Conservation (phyloP, 371 early-diverging fungal genomes). For the Lichtheimia ornata region DNA sequence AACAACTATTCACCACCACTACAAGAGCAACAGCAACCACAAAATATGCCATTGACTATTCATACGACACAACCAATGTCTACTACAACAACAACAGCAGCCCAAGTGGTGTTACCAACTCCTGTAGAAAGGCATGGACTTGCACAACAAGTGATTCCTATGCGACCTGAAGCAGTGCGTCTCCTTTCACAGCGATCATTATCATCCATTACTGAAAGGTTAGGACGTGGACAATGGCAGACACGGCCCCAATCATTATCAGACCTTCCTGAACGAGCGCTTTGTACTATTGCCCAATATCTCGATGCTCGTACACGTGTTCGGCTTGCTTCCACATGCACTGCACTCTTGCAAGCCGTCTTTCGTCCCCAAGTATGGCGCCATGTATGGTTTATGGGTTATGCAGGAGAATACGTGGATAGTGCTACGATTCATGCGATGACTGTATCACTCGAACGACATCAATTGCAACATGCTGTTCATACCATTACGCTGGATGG, state of each 20-base stretch:
- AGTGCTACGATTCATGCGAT: constrained; percentile 15
- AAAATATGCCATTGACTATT: too few species aligned
- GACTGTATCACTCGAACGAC: constrained; percentile 12
- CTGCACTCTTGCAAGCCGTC: constrained; percentile 12
- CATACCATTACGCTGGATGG: constrained; percentile 12
- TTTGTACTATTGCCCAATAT: constrained; percentile 7
- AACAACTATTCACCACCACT: neutral
- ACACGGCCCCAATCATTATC: constrained; percentile 10
- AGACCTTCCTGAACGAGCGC: constrained; percentile 2
- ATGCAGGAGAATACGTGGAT: constrained; percentile 13
- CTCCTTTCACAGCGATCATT: constrained; percentile 26
- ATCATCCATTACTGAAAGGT: constrained; percentile 22
- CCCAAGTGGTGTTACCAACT: constrained; percentile 2
- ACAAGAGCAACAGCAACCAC: neutral
- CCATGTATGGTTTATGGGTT: constrained; percentile 13
- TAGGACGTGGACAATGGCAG: constrained; percentile 14
- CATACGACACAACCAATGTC: too few species aligned
- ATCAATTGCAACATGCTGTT: constrained; percentile 11
- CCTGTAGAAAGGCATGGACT: constrained; percentile 9
- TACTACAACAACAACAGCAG: too few species aligned
- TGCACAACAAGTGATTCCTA: constrained; percentile 21
- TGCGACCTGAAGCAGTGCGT: constrained; percentile 20
- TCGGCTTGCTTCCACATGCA: constrained; percentile 13
- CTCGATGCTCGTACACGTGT: constrained; percentile 29
- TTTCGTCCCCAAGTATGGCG: constrained; percentile 24